Evolutionary conservation across 345 rosid species (phyloP).

Genomic region (Raphanus sativus): DNA sequence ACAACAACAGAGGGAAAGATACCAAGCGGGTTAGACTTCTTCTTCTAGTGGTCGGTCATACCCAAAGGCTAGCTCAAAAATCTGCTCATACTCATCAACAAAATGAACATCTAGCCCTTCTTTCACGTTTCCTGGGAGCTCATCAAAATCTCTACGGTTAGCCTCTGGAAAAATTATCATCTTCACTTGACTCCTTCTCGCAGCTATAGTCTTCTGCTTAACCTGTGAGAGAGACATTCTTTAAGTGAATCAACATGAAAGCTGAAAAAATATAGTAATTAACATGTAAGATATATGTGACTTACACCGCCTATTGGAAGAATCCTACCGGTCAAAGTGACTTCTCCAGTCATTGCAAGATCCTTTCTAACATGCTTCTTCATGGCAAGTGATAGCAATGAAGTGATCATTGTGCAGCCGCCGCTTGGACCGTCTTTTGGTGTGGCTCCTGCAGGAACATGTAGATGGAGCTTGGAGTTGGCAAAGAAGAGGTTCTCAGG

Average conservation of each 20-base stretch:
- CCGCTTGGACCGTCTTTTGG: too few relatives aligned
- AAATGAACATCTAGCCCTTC: conserved; percentile 89
- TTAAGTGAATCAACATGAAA: neutral
- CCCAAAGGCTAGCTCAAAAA: conserved; percentile 50
- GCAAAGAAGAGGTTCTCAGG: too few relatives aligned
- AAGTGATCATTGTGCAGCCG: too few relatives aligned
- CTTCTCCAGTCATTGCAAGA: conserved; percentile 97
- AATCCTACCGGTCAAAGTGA: conserved; percentile 76
- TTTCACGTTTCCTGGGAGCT: conserved; percentile 69
- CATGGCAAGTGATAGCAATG: conserved; percentile 75
- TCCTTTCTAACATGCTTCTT: conserved; percentile 70
- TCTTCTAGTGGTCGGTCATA: neutral
- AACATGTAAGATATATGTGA: neutral
- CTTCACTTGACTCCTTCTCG: conserved; percentile 77
- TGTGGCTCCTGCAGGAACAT: too few relatives aligned
- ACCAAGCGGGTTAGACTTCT: too few relatives aligned
- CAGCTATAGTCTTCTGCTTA: conserved; percentile 87
- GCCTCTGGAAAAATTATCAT: conserved; percentile 75
- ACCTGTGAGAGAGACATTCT: conserved; percentile 47
- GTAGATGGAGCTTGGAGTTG: too few relatives aligned
- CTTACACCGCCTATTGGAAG: conserved; percentile 95
- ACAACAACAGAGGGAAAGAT: too few relatives aligned
- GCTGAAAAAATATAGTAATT: neutral
- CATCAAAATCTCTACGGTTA: conserved; percentile 77
- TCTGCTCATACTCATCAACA: conserved; percentile 61